Base-by-base conservation (phyloP, 2,329 filamentous ascomycete genomes). In the Diaporthe citri region DNA sequence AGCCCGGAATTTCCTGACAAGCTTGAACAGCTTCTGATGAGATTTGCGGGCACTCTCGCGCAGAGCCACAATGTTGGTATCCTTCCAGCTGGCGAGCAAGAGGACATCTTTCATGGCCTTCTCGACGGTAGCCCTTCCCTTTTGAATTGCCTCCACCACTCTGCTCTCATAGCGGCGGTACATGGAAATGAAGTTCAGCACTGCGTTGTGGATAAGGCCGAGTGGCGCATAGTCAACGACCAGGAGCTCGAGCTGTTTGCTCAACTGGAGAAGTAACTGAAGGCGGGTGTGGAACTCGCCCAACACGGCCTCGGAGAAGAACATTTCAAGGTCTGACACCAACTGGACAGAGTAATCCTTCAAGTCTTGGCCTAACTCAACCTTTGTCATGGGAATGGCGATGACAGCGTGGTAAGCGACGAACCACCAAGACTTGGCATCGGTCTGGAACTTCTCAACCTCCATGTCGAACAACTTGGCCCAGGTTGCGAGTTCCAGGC, bases 61-160 rank as follows among this genome's bases (percentile, higher is more conserved):
- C 22, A 99, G 86, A 1, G 95, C 94, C 64, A 93, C 93, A 76
- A 99, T 97, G 80, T 98, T 99, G 31, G 95, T 98, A 79, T 99
- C 97, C 82, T 97, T 98, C 97, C 97, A 99, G 83, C 95, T 98
- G 10, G 96, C 95, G 79, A 99, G 87, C 71, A 97, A 91, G 22
- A 99, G 90, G n/a, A 98, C 92, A 79, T 98, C 94, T 82, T 94
- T 96, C 89, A 98, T 95, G 74, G 95, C 92, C 84, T 95, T 98
- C 82, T 98, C 96, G n/a, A 98, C 88, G 0, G 89, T 88, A 9
- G 88, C 86, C 73, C 95, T 91, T n/a, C 93, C 94, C 59, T 90
- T 90, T 28, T 86, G 85, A 48, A 98, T 88, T 1, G 88, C 85
- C 76, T 95, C 92, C 17, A 88, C 85, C 10, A 96, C 90, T 7